phyloP scores from a whole-genome alignment of 2,329 filamentous ascomycete species.

The Aspergillus brasiliensis region DNA sequence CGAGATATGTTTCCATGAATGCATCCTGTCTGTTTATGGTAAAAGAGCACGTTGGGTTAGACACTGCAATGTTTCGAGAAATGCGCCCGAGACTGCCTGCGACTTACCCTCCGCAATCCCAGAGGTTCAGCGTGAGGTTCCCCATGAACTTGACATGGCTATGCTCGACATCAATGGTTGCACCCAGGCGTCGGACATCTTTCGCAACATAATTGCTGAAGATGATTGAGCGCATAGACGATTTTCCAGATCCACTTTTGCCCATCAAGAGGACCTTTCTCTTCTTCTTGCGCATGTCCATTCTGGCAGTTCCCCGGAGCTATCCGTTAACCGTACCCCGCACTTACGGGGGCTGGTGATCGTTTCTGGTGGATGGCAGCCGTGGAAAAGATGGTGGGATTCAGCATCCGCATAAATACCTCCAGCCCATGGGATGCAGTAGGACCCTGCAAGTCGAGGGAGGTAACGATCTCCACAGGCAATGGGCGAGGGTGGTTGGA shows the following conservation, averaged over 20 bases:
- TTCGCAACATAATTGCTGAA: constrained; percentile 99
- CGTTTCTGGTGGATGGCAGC: background rate
- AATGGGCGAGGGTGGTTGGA: constrained; percentile 6
- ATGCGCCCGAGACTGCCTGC: background rate
- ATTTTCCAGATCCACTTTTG: constrained; percentile 96
- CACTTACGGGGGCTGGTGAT: constrained; percentile 6
- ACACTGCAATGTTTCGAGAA: background rate
- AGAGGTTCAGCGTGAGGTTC: constrained; percentile 93
- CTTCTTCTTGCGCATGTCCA: constrained; percentile 65
- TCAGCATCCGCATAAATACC: background rate
- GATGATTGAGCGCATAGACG: constrained; percentile 97
- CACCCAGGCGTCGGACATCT: constrained; percentile 87
- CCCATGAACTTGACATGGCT: constrained; percentile 99
- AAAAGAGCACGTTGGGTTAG: background rate
- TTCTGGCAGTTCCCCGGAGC: constrained; percentile 27
- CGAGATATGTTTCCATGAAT: constrained; percentile 98
- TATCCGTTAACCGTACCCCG: constrained; percentile 18
- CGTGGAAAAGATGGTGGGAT: background rate
- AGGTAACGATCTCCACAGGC: background rate
- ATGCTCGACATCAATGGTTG: constrained; percentile 97
- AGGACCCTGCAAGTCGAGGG: constrained; percentile 1
- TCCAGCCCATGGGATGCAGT: background rate
- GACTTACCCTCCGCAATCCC: constrained; percentile 89
- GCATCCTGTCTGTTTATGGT: constrained; percentile 75
- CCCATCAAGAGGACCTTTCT: constrained; percentile 89